Evolutionary conservation across 768 basidiomycete species (phyloP), one percentile per base, ranked within the genome.

Genomic region (Boletus sp.): DNA sequence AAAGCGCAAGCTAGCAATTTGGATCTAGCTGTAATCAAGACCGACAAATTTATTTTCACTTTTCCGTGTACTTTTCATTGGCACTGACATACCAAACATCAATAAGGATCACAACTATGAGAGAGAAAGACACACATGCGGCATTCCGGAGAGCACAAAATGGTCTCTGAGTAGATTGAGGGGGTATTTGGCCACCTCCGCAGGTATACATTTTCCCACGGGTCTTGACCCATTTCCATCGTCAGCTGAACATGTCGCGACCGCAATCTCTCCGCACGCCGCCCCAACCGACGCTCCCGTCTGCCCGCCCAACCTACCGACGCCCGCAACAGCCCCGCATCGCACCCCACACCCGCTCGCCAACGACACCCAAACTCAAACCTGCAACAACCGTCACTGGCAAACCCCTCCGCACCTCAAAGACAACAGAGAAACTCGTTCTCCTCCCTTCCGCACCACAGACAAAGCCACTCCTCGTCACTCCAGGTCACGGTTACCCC

Each of bases 391-490:
- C 37, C 43, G 65, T 27, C 48, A 59, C 59, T 2, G 65, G 69
- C 1, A 88, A 87, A 65, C 75, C 79, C 1, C 85, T 88, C 59
- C 81, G 95, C 39, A 88, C 91, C 1, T 92, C 91, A 14, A 98
- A 97, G 74, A 93, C 89, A 0, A 88, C 87, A 1, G 92, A 95
- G 62, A 91, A 90, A 64, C 88, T 94, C 54, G 93, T 98, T 14
- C 79, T 91, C 17, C 80, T 98, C 7, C 94, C 94, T 0, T 91
- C 91, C 37, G 93, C 85, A 27, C 91, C 93, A 1, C 94, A 98
- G 69, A 91, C 92, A 0, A 84, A 83, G 53, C 87, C 91, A 1
- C 79, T 85, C 8, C 66, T 64, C 23, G 68, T 67, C 9, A 44
- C 52, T 3, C 60, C 57, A 1, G 64, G 55, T 3, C 11, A 45